phyloP scores from a whole-genome alignment of 2,329 filamentous ascomycete species.

The Cladosporium oxysporum region DNA sequence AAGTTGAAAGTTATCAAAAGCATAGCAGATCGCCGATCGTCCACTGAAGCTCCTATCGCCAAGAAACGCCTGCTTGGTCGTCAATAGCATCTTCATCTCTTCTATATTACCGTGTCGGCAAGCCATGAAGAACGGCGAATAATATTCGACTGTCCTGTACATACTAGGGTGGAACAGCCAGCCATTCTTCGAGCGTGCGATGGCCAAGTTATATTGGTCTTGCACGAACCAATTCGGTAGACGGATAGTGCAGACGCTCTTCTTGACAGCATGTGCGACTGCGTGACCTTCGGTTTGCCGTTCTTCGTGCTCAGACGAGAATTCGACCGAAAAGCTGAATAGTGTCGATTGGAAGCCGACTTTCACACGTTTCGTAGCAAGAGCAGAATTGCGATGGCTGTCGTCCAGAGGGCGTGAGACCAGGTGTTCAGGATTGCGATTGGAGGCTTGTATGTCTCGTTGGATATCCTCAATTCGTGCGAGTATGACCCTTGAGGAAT shows the following conservation, averaged over 20 bases:
- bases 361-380: neutral
- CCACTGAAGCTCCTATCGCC: neutral
- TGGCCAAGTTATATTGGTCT: neutral
- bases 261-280: neutral
- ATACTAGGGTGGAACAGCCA: neutral
- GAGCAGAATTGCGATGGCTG: neutral
- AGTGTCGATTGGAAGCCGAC: neutral
- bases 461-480: neutral
- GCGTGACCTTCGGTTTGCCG: neutral
- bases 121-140: neutral
- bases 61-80: neutral
- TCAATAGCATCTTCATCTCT: neutral
- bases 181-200: neutral
- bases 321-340: neutral
- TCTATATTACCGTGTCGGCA: neutral
- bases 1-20: neutral
- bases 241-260: neutral
- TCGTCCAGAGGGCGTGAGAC: neutral
- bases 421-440: neutral
- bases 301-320: neutral
- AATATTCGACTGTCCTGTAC: neutral
- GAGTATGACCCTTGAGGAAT: too few relatives aligned
- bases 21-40: neutral
- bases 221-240: neutral
- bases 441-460: neutral